Conservation (phyloP, 805 yeast genomes). For the Schwanniomyces occidentalis region DNA sequence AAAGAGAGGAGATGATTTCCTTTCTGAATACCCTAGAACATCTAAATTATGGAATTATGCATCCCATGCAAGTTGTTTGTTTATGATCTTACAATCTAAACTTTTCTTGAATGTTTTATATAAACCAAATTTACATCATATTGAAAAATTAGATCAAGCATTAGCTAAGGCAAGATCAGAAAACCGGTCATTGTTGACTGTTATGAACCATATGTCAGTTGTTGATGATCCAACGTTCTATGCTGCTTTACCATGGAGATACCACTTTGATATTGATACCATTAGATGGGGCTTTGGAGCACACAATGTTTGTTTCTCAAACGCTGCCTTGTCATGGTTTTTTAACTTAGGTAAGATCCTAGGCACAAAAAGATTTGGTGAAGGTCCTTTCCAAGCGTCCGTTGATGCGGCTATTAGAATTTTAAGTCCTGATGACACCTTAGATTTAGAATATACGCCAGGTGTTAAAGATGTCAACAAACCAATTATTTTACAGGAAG, state of each 20-base stretch:
- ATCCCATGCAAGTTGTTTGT: slow-evolving; percentile 66
- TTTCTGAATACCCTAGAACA: slow-evolving; percentile 61
- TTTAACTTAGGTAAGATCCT: slow-evolving; percentile 89
- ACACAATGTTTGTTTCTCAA: slow-evolving; percentile 80
- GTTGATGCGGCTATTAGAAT: slow-evolving; percentile 83
- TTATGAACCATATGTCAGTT: slow-evolving; percentile 91
- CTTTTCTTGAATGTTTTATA: slow-evolving; percentile 60
- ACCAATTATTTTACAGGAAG: slow-evolving; percentile 42
- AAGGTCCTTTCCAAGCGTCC: slow-evolving; percentile 89
- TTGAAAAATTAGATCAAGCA: slow-evolving; percentile 66
- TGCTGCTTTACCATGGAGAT: slow-evolving; percentile 79
- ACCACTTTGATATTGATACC: slow-evolving; percentile 58
- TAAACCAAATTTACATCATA: slow-evolving; percentile 59
- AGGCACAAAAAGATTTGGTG: slow-evolving; percentile 84
- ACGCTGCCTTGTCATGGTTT: slow-evolving; percentile 50
- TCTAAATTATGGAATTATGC: slow-evolving; percentile 62
- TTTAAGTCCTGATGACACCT: slow-evolving; percentile 73
- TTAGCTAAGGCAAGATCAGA: slow-evolving; percentile 62
- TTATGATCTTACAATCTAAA: slow-evolving; percentile 67
- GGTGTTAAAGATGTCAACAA: slow-evolving; percentile 27
- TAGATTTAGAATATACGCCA: slow-evolving; percentile 44
- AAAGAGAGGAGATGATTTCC: slow-evolving; percentile 70
- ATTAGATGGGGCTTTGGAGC: slow-evolving; percentile 97
- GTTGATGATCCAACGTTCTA: slow-evolving; percentile 92
- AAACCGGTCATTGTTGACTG: slow-evolving; percentile 74